phyloP scores from a whole-genome alignment of 371 early-diverging fungal genomes.

The Dichotomocladium elegans region DNA sequence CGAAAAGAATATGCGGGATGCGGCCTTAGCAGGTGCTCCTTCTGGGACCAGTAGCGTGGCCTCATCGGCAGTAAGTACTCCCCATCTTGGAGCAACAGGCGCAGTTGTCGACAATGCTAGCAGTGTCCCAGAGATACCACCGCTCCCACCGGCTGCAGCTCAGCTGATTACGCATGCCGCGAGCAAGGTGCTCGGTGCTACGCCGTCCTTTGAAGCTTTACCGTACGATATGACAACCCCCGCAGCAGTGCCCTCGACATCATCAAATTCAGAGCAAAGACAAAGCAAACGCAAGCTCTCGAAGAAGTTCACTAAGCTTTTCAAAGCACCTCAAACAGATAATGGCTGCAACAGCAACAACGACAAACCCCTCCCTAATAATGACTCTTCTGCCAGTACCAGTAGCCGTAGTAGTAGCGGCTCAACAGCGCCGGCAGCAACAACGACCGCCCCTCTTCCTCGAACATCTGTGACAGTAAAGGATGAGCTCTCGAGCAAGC shows the following conservation, averaged over 20 bases:
- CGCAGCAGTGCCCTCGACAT: neutral
- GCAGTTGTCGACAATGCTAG: neutral
- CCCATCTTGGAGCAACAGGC: neutral
- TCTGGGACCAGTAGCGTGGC: slow-evolving; percentile 2
- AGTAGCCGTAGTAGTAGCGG: neutral
- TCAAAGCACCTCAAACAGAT: neutral
- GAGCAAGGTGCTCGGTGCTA: neutral
- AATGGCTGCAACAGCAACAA: neutral
- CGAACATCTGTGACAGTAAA: no score
- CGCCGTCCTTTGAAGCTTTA: slow-evolving; percentile 24
- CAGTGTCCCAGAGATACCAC: slow-evolving; percentile 8
- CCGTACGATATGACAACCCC: slow-evolving; percentile 30
- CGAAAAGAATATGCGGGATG: slow-evolving; percentile 16
- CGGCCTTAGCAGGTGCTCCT: neutral
- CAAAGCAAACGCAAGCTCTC: slow-evolving; percentile 5
- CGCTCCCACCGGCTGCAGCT: slow-evolving; percentile 5
- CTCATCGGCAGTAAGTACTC: slow-evolving; percentile 6
- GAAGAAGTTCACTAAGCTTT: slow-evolving; percentile 12
- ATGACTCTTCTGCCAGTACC: neutral
- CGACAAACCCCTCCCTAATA: neutral
- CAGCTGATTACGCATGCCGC: no score
- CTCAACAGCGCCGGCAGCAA: neutral
- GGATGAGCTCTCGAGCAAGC: neutral
- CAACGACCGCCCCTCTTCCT: neutral
- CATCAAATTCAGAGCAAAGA: neutral